Base-by-base conservation (phyloP, 352 stramenopile genomes). In the Aphanomyces cochlioides region DNA sequence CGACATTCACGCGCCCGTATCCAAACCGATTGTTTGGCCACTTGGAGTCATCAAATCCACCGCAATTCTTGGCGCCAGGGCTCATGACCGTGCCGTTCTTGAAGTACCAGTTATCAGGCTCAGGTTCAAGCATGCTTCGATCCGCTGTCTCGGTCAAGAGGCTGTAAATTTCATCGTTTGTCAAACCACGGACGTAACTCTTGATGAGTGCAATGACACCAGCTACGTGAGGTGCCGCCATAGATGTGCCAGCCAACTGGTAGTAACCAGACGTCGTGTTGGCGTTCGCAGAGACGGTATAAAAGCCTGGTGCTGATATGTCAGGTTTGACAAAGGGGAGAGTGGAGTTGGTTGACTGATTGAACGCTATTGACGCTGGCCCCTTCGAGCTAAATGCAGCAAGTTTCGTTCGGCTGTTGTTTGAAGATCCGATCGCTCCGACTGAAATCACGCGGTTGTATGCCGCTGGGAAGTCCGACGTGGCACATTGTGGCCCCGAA, bases 11-110 rank as follows among this genome's bases (percentile, higher is more conserved):
- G 57, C 77, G 80, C 28, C 80, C 80, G 63, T 82, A 78, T 56
- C 80, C 80, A 40, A 76, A 83, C 58, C 79, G 68, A 70, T 86
- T 85, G 78, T 88, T 88, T 12, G 80, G 80, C 56, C 77, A 84
- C 17, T 37, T 56, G 5, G 38, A 48, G 60, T 77, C 69, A 0
- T 60, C 39, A 3, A 76, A 83, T 21, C 58, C 67, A 4, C 79
- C 78, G 54, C 80, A 88, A 3, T 58, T 58, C n/a, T 38, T 34
- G n/a, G 50, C 50, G 8, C 50, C 50, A 58, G 8, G 50, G n/a
- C 50, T 34, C 8, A 58, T 10, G n/a, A 58, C 50, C 50, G 50
- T 21, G 8, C 50, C 50, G n/a, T 58, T 58, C n/a, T 58, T 58
- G 1, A 58, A 58, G n/a, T 10, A 38, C 50, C 50, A 58, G 28